phyloP scores from a whole-genome alignment of 1,284 basidiomycete genomes.

The Cronartium quercuum region DNA sequence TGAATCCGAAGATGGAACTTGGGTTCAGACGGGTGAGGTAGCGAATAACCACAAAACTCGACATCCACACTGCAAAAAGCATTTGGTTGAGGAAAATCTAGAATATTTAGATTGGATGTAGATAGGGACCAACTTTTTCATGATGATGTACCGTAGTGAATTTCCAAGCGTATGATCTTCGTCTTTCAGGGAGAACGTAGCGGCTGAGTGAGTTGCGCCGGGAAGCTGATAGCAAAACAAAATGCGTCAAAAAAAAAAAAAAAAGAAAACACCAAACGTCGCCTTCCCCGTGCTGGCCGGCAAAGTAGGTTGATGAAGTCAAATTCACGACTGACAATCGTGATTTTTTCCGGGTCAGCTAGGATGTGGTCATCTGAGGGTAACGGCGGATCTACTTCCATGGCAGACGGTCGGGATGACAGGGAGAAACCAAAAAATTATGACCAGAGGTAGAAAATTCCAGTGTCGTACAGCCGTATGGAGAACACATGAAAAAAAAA shows the following conservation, averaged over 20 bases:
- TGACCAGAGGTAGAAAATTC: too few species aligned
- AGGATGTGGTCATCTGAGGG: background rate
- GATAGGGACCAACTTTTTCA: conserved; percentile 48
- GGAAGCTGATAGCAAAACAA: conserved; percentile 10
- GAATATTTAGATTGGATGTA: background rate
- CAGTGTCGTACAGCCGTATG: too few species aligned
- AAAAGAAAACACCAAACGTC: background rate
- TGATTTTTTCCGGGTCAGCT: conserved; percentile 31
- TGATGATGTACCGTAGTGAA: conserved; percentile 49
- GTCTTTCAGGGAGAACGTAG: conserved; percentile 49
- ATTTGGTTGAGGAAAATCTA: background rate
- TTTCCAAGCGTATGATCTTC: conserved; percentile 51
- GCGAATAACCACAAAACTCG: conserved; percentile 49
- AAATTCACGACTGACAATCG: conserved; percentile 12
- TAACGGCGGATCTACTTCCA: background rate
- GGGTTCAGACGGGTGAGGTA: conserved; percentile 49
- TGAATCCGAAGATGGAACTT: conserved; percentile 50
- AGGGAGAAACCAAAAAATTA: too few species aligned
- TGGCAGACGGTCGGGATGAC: background rate
- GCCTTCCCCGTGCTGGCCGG: too few species aligned
- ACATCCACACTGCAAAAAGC: conserved; percentile 46
- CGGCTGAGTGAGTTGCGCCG: conserved; percentile 40
- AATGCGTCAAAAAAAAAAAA: background rate
- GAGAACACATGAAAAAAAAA: too few species aligned
- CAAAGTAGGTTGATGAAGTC: background rate